A percentile compares a stretch with the other conserved stretches of the same genome.
These are phyloP conservation scores for Naegleria lovaniensis DNA, from an alignment of 208 protist species.

Conservation along the genomic window DNA sequence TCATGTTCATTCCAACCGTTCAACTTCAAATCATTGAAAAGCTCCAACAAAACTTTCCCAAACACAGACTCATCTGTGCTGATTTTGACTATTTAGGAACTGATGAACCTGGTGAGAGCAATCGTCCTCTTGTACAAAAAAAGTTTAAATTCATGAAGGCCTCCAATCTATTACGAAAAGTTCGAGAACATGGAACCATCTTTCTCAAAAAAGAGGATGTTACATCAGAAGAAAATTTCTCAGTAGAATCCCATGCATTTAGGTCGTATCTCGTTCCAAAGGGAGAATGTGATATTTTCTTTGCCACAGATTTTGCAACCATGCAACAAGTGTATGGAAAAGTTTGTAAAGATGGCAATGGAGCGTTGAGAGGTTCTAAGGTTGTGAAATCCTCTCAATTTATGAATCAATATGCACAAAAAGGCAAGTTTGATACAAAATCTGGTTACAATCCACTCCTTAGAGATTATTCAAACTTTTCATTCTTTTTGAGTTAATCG, in stretches of 20 bases:
- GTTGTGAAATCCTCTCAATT: conserved; percentile 64
- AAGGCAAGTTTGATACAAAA: conserved; percentile 68
- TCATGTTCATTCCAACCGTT: conserved; percentile 61
- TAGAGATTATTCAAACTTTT: conserved; percentile 66
- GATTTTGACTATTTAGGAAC: conserved; percentile 63
- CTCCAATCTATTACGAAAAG: conserved; percentile 30
- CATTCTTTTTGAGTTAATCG: conserved; percentile 53
- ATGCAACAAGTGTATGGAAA: conserved; percentile 55
- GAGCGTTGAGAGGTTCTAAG: conserved; percentile 40
- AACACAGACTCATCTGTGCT: conserved; percentile 65
- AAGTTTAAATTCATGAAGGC: conserved; percentile 71
- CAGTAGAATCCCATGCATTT: conserved; percentile 51
- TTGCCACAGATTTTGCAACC: conserved; percentile 72
- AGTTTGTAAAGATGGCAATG: conserved; percentile 64
- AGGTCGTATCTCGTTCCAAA: conserved; percentile 55
- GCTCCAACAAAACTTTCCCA: conserved; percentile 63
- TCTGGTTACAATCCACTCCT: conserved; percentile 73
- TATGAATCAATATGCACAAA: conserved; percentile 64
- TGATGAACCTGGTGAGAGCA: conserved; percentile 51
- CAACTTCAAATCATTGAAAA: conserved; percentile 69
- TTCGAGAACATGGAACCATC: neutral
- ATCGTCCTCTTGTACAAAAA: conserved; percentile 65
- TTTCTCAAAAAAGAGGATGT: neutral
- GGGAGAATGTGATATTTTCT: conserved; percentile 74
- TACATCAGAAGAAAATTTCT: conserved; percentile 41